Base-by-base conservation (phyloP, 805 yeast species). In the Barnettozyma botsteinii region DNA sequence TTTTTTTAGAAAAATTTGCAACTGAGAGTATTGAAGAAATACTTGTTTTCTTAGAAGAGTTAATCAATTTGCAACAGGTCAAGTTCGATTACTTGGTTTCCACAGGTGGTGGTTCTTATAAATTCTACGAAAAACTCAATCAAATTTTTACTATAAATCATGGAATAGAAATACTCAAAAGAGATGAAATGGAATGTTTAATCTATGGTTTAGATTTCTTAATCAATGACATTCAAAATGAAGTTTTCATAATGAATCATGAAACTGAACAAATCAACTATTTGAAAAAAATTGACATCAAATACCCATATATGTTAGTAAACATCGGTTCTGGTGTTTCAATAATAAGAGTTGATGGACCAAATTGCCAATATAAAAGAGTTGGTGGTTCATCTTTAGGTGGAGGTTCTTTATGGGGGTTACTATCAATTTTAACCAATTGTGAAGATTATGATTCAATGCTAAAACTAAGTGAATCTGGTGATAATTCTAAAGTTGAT, bases 381-480 rank as follows among this genome's bases (percentile, higher is more conserved):
- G 85, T 93, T 21, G 98, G 98, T 7, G 98, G 98, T 4, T 85
- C 96, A 0, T 87, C 98, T 0, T 66, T 93, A 9, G 98, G 98
- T 22, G 98, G 98, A 2, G 98, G 98, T 2, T 93, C 98, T 0
- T 69, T 93, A 17, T 93, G 98, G 98, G 98, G 98, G 0, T 67
- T 93, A 31, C 64, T 93, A 20, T 84, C 96, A 2, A 66, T 91
- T 35, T 70, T 93, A 23, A 93, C 98, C 0, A 84, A 85, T 29
- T 94, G 96, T 1, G 71, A 77, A 38, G 85, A 85, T 35, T 93
- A 87, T 57, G 96, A 89, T 57, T 95, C 88, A 54, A 91, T 91
- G 98, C 70, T 91, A 45, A 82, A 79, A 48, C 81, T 88, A 84
- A 96, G 98, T 0, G 79, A 77, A 24, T 64, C 70, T 13, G 98